These are phyloP conservation scores for Pythium monospermum DNA, from an alignment of 352 stramenopile genomes.

Conservation along the genomic window DNA sequence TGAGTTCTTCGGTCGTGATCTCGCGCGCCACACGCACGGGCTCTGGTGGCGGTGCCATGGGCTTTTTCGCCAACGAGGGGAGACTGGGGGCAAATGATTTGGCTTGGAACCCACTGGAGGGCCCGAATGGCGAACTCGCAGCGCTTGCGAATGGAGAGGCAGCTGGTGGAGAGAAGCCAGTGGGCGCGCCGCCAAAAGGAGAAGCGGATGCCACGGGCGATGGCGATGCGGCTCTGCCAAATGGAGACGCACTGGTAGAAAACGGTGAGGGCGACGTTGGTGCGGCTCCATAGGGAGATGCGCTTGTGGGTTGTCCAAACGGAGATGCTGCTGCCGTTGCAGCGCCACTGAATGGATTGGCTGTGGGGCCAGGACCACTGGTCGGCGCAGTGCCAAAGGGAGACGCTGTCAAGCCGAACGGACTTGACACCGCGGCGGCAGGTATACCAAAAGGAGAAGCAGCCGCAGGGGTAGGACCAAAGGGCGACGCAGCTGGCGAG, in stretches of 20 bases:
- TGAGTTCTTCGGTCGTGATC: constrained; percentile 16
- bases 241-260: constrained; percentile 5
- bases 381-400: no score
- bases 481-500: constrained; percentile 3
- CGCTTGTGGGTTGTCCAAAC: constrained; percentile 4
- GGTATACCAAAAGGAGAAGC: neutral
- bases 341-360: neutral
- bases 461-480: neutral
- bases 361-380: no score
- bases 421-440: neutral
- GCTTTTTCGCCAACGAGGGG: constrained; percentile 5
- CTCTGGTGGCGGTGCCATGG: constrained; percentile 8
- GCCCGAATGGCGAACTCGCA: neutral
- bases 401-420: no score
- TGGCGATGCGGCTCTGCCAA: no score
- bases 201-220: neutral
- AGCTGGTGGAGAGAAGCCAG: neutral
- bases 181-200: constrained; percentile 1
- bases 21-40: constrained; percentile 6
- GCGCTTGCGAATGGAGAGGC: constrained; percentile 3
- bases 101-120: neutral
- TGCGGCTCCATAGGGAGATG: constrained; percentile 6
- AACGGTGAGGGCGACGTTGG: constrained; percentile 15
- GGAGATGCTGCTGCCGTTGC: constrained; percentile 2
- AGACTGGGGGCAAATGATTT: constrained; percentile 1